Evolutionary conservation across 768 basidiomycete genomes (phyloP).

Genomic region (Cubamyces sp.): DNA sequence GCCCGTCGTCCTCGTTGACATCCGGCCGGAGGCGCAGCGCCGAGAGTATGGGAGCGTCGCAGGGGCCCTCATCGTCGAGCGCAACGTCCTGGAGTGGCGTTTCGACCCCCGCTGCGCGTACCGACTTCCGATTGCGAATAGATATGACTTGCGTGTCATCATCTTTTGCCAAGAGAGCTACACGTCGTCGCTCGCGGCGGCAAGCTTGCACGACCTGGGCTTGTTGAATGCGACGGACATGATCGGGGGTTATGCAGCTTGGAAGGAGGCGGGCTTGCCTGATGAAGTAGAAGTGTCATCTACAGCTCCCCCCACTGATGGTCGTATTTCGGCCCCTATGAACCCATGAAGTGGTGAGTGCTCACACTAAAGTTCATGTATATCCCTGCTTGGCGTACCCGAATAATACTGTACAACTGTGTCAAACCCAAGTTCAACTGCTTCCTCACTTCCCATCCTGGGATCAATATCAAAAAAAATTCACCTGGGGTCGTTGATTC

Average conservation of each 20-base stretch:
- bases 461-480: too few relatives aligned
- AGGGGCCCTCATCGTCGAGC: conserved; percentile 74
- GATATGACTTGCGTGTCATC: conserved; percentile 76
- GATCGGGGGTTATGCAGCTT: conserved; percentile 72
- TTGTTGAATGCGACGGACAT: conserved; percentile 78
- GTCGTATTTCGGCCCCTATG: conserved; percentile 1
- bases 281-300: conserved; percentile 30
- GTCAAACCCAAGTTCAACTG: too few relatives aligned
- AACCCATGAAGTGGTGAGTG: not conserved
- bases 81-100: conserved; percentile 79
- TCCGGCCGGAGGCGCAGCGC: conserved; percentile 67
- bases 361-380: too few relatives aligned
- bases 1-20: conserved; percentile 78
- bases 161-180: conserved; percentile 77
- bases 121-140: conserved; percentile 66
- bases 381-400: too few relatives aligned
- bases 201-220: conserved; percentile 69
- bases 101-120: conserved; percentile 68
- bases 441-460: too few relatives aligned
- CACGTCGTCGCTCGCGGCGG: conserved; percentile 73
- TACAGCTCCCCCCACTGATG: conserved; percentile 20
- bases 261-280: conserved; percentile 72
- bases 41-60: conserved; percentile 59
- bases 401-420: too few relatives aligned
- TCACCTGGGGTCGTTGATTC: too few relatives aligned